Evolutionary conservation across 202 grass and related monocot species (phyloP), one percentile per base, ranked within the genome.

Genomic region (Schoenoplectus tabernaemontani): DNA sequence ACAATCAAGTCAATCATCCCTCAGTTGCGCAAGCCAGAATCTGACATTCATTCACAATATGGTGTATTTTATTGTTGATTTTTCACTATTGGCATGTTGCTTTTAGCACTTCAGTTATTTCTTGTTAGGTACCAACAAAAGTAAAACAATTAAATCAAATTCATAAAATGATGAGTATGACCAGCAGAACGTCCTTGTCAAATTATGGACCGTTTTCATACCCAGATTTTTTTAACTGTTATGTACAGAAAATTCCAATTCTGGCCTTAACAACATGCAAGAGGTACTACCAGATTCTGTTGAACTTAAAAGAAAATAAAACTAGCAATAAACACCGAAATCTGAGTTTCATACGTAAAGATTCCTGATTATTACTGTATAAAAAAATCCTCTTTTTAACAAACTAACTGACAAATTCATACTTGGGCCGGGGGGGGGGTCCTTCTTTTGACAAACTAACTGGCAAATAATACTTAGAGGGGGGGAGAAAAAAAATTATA

Each of bases 1-100:
- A 57, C 22, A 72, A 72, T 50, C 43, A 81, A 19, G 41, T 70
- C 46, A 54, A 67, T 70, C 7, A 69, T 59, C n/a, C 22, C 46
- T 50, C 69, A n/a, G 5, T 34, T 34, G 46, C 9, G 28, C 64
- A 44, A 34, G 12, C 24, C 70, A 54, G 46, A 73, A 74, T 74
- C 19, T 24, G 54, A 15, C 70, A 74, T 53, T 51, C 48, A 51
- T 54, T 74, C 46, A 53, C 8, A 19, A 71, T 47, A 71, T 47
- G 43, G 28, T 74, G 69, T 53, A 34, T 9, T 74, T 17, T 1
- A 24, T 30, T 74, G 42, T 28, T 32, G 9, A 13, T 1, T 51
- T 53, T 73, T 73, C 5, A 17, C 43, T 28, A 71, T 30, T 46
- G 48, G 22, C 12, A 50, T 73, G 41, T 46, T 50, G 12, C 20